A percentile compares a stretch with the other conserved stretches of the same genome.
Evolutionary conservation across 805 yeast species (phyloP).

Genomic region (Priceomyces castillae): DNA sequence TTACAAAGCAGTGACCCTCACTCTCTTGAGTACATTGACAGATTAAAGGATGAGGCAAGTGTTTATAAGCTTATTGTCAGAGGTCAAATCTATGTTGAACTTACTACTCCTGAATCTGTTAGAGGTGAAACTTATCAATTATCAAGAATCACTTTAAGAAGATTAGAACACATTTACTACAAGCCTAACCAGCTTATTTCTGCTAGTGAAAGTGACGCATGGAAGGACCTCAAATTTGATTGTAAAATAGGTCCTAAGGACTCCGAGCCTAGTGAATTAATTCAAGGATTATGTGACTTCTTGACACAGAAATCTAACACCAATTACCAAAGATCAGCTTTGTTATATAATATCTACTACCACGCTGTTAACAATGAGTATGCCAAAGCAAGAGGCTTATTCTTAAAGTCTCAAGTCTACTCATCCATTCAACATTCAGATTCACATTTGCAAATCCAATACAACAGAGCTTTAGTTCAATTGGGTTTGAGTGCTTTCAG

Average conservation of each 20-base stretch:
- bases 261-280: slow-evolving; percentile 44
- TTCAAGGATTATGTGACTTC: slow-evolving; percentile 62
- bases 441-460: slow-evolving; percentile 81
- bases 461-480: slow-evolving; percentile 94
- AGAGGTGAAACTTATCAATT: slow-evolving; percentile 53
- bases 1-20: slow-evolving; percentile 91
- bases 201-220: slow-evolving; percentile 70
- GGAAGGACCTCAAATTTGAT: slow-evolving; percentile 48
- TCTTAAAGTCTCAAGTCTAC: slow-evolving; percentile 83
- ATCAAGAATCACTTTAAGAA: slow-evolving; percentile 72
- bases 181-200: slow-evolving; percentile 76
- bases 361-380: slow-evolving; percentile 86
- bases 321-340: slow-evolving; percentile 75
- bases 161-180: slow-evolving; percentile 91
- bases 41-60: slow-evolving; percentile 81
- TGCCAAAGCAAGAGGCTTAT: slow-evolving; percentile 81
- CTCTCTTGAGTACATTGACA: slow-evolving; percentile 86
- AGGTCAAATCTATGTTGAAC: slow-evolving; percentile 82
- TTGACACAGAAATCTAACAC: slow-evolving; percentile 67
- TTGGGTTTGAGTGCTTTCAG: slow-evolving; percentile 95
- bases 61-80: slow-evolving; percentile 77
- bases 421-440: slow-evolving; percentile 81
- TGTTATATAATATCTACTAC: slow-evolving; percentile 82
- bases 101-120: slow-evolving; percentile 45
- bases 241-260: slow-evolving; percentile 30